A percentile compares a stretch with the other conserved stretches of the same genome.
Evolutionary conservation across 306 rosid species (phyloP).

Genomic region (Corylus americana): DNA sequence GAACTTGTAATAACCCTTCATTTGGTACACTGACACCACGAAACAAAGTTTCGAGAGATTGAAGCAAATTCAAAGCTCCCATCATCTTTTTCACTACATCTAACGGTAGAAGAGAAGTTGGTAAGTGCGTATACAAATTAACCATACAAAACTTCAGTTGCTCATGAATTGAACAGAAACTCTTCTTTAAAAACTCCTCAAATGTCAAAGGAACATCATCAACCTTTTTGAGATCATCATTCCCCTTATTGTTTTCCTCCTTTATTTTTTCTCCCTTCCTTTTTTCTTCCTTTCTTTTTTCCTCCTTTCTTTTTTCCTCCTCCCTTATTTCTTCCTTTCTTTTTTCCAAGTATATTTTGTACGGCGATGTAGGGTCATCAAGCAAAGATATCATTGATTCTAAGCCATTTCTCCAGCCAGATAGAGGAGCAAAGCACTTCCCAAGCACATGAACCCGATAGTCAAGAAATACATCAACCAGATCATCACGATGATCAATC

Average conservation of each 20-base stretch:
- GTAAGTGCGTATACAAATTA: conserved; percentile 48
- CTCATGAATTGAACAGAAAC: conserved; percentile 7
- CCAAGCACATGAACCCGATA: conserved; percentile 19
- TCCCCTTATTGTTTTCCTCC: not conserved
- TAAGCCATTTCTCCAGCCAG: conserved; percentile 30
- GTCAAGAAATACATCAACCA: conserved; percentile 29
- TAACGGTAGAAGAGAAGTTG: conserved; percentile 39
- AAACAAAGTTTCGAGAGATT: not conserved
- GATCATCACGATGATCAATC: conserved; percentile 21
- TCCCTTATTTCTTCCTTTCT: not conserved
- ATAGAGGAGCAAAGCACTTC: not conserved
- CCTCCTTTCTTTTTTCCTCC: not conserved
- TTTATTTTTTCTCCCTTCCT: not conserved
- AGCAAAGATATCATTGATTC: conserved; percentile 26
- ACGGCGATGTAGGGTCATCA: conserved; percentile 27
- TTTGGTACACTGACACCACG: not conserved
- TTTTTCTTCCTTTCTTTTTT: too few species aligned
- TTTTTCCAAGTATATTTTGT: conserved; percentile 1
- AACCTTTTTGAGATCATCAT: not conserved
- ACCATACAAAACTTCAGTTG: conserved; percentile 18
- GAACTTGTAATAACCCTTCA: not conserved
- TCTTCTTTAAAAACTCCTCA: conserved; percentile 31
- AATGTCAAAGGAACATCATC: conserved; percentile 19
- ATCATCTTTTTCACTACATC: not conserved
- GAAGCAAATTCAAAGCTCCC: not conserved